Conservation (phyloP, 768 basidiomycete species). For the Boletus subparvulus region DNA sequence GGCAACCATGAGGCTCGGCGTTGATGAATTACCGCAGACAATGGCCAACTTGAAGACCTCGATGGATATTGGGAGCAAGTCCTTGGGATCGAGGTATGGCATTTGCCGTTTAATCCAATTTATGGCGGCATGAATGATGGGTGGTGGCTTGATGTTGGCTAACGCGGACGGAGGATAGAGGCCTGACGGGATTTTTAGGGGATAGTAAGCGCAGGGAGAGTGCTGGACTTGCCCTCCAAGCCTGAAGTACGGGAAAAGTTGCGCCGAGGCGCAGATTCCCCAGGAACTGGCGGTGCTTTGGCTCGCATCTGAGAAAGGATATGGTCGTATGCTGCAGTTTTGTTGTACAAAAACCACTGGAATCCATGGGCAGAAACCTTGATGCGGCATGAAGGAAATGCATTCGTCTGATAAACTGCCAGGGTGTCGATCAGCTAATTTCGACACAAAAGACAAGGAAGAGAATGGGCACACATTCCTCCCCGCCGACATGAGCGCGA, state of each 20-base stretch:
- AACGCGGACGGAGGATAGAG: conserved; percentile 29
- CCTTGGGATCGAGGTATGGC: conserved; percentile 74
- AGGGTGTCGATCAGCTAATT: conserved; percentile 7
- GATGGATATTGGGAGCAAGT: conserved; percentile 84
- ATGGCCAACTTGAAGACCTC: conserved; percentile 78
- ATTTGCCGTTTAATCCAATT: conserved; percentile 59
- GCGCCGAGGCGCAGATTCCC: conserved; percentile 36
- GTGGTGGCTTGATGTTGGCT: conserved; percentile 28
- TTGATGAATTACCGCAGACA: conserved; percentile 82
- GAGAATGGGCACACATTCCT: conserved; percentile 47
- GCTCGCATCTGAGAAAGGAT: conserved; percentile 76
- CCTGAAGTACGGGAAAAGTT: conserved; percentile 41
- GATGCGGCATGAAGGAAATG: conserved; percentile 70
- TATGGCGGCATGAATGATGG: conserved; percentile 41
- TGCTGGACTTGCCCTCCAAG: conserved; percentile 35
- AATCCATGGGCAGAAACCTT: conserved; percentile 79
- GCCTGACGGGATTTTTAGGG: conserved; percentile 12
- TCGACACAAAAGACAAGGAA: background rate
- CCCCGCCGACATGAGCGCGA: conserved; percentile 44
- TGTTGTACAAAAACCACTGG: conserved; percentile 93
- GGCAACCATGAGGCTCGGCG: conserved; percentile 75
- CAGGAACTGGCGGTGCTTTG: conserved; percentile 16
- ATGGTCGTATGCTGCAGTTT: conserved; percentile 83
- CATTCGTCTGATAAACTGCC: conserved; percentile 36
- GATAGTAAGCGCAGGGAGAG: background rate